Conservation (phyloP, 768 basidiomycete genomes). For the Mycena olivaceomarginata region DNA sequence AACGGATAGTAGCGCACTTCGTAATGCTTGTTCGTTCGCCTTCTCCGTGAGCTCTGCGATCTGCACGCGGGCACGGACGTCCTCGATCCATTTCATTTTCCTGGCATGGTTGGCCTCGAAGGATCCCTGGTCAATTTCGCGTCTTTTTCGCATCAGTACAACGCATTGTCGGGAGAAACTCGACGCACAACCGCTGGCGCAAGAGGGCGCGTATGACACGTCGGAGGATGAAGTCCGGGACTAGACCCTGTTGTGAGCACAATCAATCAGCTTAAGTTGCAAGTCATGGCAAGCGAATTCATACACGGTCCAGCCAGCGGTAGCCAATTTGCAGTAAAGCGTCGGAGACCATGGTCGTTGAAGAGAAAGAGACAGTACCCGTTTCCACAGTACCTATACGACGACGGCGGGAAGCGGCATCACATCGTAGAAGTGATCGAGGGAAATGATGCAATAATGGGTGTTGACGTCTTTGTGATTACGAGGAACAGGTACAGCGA, state of each 20-base stretch:
- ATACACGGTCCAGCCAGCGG: constrained; percentile 44
- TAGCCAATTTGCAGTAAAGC: constrained; percentile 41
- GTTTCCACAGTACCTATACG: background rate
- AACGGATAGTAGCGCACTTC: constrained; percentile 64
- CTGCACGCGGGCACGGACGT: constrained; percentile 65
- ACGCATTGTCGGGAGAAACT: constrained; percentile 71
- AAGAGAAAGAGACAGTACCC: background rate
- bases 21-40: constrained; percentile 87
- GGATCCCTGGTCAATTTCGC: constrained; percentile 77
- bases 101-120: constrained; percentile 77
- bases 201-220: constrained; percentile 61
- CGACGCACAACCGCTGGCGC: constrained; percentile 61
- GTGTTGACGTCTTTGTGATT: too few relatives aligned
- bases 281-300: constrained; percentile 33
- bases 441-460: too few relatives aligned
- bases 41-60: constrained; percentile 80
- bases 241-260: constrained; percentile 64
- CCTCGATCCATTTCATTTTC: constrained; percentile 82
- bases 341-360: constrained; percentile 39
- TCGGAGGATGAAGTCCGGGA: constrained; percentile 77
- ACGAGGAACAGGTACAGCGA: too few relatives aligned
- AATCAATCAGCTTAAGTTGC: constrained; percentile 34
- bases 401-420: background rate
- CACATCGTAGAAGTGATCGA: background rate
- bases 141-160: constrained; percentile 65